phyloP scores from a whole-genome alignment of 1,284 basidiomycete genomes.

The Exobasidium cylindrosporum region DNA sequence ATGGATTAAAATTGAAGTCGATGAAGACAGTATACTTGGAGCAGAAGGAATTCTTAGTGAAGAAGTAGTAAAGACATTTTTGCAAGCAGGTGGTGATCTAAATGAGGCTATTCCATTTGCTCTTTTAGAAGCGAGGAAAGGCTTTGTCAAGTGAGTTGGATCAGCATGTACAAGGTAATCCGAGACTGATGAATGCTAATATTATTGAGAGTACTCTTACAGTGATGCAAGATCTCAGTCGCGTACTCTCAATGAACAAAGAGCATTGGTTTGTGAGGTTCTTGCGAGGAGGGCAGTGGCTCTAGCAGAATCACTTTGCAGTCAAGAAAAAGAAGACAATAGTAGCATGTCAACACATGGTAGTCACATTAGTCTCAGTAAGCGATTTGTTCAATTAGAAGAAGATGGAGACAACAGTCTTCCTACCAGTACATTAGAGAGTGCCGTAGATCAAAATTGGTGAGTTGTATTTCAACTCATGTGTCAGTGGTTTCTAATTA shows the following conservation, averaged over 20 bases:
- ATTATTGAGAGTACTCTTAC: background rate
- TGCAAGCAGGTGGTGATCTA: constrained; percentile 40
- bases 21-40: constrained; percentile 31
- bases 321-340: constrained; percentile 9
- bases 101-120: constrained; percentile 39
- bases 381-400: constrained; percentile 34
- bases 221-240: constrained; percentile 8
- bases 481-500: background rate
- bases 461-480: constrained; percentile 8
- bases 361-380: constrained; percentile 29
- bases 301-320: constrained; percentile 23
- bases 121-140: constrained; percentile 34
- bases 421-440: constrained; percentile 38
- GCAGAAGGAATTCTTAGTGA: constrained; percentile 32
- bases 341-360: background rate
- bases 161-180: constrained; percentile 10
- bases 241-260: constrained; percentile 8
- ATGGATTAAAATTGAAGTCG: constrained; percentile 37
- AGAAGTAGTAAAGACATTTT: constrained; percentile 31
- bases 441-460: constrained; percentile 40
- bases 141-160: constrained; percentile 21
- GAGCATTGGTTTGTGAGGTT: constrained; percentile 35
- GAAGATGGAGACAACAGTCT: constrained; percentile 32
- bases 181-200: background rate
- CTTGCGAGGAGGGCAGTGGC: constrained; percentile 36